Evolutionary conservation across 202 grass and related monocot genomes (phyloP), one percentile per base, ranked within the genome.

Genomic region (Digitaria exilis): DNA sequence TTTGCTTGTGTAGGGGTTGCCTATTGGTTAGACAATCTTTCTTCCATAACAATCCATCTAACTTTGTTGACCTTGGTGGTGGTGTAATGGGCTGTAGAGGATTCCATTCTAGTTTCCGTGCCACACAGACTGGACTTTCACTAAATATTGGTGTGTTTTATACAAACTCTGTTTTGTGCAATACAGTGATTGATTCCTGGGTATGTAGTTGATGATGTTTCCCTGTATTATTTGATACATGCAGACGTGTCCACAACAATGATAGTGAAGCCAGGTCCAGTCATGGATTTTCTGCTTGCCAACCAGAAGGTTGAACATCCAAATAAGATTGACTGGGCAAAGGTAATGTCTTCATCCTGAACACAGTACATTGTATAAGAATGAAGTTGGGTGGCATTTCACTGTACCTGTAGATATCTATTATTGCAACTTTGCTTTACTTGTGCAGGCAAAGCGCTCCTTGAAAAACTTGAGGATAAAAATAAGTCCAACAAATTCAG

Each of bases 211-310:
- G 17, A 57, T 60, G 43, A 82, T 44, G 32, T 67, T 21, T 26
- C 24, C 59, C 67, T 34, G 5, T 21, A 32, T 6, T 59, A 32
- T 31, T 81, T 83, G 25, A 12, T 17, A 78, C 78, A 34, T 78
- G 30, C 84, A 98, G 95, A 98, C 78, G 95, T 95, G 1, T 98
- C 95, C 17, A 98, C 95, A n/a, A n/a, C n/a, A n/a, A n/a, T n/a
- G n/a, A n/a, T n/a, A n/a, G n/a, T n/a, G n/a, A n/a, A n/a, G n/a
- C n/a, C n/a, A n/a, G n/a, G n/a, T n/a, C n/a, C n/a, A n/a, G n/a
- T n/a, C n/a, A n/a, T n/a, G n/a, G n/a, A 98, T 59, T 98, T 98
- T 76, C 74, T 98, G 31, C 19, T 98, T 19, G 72, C 76, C 6
- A 98, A 95, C 58, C 92, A 95, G 77, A 98, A 91, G 32, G 85